phyloP scores from a whole-genome alignment of 768 basidiomycete genomes.

The Sarcomyxa edulis region DNA sequence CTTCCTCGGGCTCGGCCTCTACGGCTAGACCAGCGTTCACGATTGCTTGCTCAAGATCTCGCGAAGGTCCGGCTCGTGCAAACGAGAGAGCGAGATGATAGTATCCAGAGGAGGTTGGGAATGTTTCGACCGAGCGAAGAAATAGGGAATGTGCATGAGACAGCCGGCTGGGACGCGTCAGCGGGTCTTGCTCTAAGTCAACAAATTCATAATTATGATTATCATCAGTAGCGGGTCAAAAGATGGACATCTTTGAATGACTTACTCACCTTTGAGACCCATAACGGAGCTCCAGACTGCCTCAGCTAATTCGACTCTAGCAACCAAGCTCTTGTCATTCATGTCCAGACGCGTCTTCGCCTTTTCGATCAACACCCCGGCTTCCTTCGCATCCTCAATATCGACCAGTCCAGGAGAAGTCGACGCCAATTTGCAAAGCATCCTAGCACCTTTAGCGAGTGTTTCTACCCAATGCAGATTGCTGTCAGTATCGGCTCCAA shows the following conservation, averaged over 20 bases:
- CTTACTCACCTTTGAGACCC: slow-evolving; percentile 58
- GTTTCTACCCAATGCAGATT: slow-evolving; percentile 74
- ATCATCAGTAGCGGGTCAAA: background rate
- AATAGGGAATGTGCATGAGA: slow-evolving; percentile 50
- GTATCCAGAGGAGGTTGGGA: slow-evolving; percentile 52
- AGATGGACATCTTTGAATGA: background rate
- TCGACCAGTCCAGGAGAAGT: slow-evolving; percentile 28
- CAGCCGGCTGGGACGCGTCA: slow-evolving; percentile 55
- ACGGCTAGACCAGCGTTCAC: slow-evolving; percentile 66
- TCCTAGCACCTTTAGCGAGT: slow-evolving; percentile 68
- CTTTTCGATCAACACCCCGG: slow-evolving; percentile 52
- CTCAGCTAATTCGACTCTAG: slow-evolving; percentile 59
- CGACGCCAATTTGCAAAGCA: slow-evolving; percentile 58
- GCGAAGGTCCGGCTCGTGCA: slow-evolving; percentile 55
- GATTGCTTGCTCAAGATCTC: slow-evolving; percentile 65
- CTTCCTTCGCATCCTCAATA: slow-evolving; percentile 58
- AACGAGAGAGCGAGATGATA: slow-evolving; percentile 81
- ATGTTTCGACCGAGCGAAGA: slow-evolving; percentile 37
- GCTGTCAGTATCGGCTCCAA: slow-evolving; percentile 40
- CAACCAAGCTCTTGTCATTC: slow-evolving; percentile 47
- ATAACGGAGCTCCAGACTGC: slow-evolving; percentile 71
- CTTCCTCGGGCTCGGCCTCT: slow-evolving; percentile 54
- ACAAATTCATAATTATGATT: background rate
- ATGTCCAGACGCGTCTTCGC: slow-evolving; percentile 50
- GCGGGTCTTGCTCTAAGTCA: slow-evolving; percentile 63